phyloP scores from a whole-genome alignment of 2,329 filamentous ascomycete species.

The Herpotrichia juniperi region DNA sequence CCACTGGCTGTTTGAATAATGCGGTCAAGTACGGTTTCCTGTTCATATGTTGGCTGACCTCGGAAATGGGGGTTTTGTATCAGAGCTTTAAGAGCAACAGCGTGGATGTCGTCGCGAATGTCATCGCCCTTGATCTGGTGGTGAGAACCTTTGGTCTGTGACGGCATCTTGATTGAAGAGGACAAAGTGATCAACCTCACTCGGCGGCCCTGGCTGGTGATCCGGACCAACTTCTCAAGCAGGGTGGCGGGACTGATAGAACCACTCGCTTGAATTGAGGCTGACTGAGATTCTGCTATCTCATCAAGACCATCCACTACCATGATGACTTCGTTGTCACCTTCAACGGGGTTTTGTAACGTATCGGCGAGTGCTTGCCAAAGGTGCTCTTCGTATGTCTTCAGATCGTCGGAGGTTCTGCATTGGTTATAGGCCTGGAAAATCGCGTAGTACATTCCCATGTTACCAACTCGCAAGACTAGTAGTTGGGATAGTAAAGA shows the following conservation, averaged over 20 bases:
- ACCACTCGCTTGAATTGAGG: constrained; percentile 24
- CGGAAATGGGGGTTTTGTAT: constrained; percentile 35
- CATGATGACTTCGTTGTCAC: constrained; percentile 52
- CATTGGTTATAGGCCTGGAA: constrained; percentile 33
- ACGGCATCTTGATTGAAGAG: constrained; percentile 33
- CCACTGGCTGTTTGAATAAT: constrained; percentile 50
- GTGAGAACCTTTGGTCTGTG: constrained; percentile 27
- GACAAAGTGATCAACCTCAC: constrained; percentile 51
- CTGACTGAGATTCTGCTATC: constrained; percentile 46
- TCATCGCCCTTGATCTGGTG: constrained; percentile 47
- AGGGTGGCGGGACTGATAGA: constrained; percentile 19
- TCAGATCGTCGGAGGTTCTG: constrained; percentile 32
- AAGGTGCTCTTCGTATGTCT: constrained; percentile 34
- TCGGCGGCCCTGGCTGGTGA: constrained; percentile 44
- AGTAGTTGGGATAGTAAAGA: constrained; percentile 55
- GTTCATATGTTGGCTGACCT: constrained; percentile 28
- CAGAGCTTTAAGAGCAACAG: constrained; percentile 38
- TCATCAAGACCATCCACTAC: constrained; percentile 57
- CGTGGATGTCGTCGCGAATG: constrained; percentile 46
- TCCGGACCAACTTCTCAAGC: constrained; percentile 46
- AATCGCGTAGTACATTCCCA: constrained; percentile 36
- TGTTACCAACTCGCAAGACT: constrained; percentile 54
- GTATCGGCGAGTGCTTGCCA: constrained; percentile 52
- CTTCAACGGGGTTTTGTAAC: constrained; percentile 45
- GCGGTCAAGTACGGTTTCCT: constrained; percentile 45